These are phyloP conservation scores for Blepharisma stoltei DNA, from an alignment of 73 alveolate genomes.

Conservation along the genomic window DNA sequence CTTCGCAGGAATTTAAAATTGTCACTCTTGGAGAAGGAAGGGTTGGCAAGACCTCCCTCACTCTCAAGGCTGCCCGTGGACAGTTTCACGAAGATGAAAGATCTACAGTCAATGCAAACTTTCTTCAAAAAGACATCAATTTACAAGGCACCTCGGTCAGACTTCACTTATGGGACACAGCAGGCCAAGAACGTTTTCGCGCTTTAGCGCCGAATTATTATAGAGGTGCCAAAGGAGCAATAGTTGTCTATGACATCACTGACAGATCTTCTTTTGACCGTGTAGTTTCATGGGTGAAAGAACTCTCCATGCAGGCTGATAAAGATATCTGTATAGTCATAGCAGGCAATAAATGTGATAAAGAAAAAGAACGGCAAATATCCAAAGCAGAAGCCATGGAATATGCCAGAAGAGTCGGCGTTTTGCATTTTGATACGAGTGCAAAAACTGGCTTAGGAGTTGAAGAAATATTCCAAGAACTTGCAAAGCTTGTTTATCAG, in stretches of 20 bases:
- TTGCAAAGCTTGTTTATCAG: too few relatives aligned
- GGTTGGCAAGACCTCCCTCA: conserved; percentile 83
- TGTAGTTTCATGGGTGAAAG: background rate
- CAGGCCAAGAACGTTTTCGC: conserved; percentile 49
- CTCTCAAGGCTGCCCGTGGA: conserved; percentile 63
- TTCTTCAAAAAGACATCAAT: background rate
- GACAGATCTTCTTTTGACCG: conserved; percentile 39
- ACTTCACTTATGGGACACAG: conserved; percentile 47
- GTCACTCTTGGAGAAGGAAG: conserved; percentile 77
- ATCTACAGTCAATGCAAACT: conserved; percentile 75
- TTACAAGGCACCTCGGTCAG: background rate
- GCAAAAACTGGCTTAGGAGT: conserved; percentile 13
- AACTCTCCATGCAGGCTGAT: background rate
- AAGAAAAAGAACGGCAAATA: background rate
- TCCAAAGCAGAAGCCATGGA: background rate
- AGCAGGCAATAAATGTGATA: conserved; percentile 1
- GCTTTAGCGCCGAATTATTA: conserved; percentile 37
- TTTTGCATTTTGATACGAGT: background rate
- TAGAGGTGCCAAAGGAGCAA: conserved; percentile 43
- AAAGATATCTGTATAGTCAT: background rate
- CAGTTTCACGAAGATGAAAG: conserved; percentile 66
- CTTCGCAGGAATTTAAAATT: conserved; percentile 29
- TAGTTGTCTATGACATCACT: conserved; percentile 50
- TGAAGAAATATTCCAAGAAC: background rate
- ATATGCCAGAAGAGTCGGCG: background rate